Conservation (phyloP, 2,329 filamentous ascomycete species). For the Colletotrichum phormii region DNA sequence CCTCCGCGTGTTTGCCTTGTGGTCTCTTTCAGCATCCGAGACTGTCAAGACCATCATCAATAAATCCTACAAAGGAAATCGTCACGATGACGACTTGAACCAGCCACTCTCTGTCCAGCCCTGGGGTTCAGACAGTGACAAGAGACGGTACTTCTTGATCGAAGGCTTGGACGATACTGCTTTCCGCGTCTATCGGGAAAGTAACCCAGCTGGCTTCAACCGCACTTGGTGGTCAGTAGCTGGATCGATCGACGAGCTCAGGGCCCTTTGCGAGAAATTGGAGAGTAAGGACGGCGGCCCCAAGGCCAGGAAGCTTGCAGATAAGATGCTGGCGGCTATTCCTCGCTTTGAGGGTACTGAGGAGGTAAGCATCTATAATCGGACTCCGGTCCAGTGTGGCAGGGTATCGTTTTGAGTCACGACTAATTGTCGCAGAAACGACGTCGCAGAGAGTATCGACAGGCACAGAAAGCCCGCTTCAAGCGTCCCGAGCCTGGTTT, state of each 20-base stretch:
- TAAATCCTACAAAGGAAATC: constrained; percentile 87
- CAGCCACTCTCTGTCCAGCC: constrained; percentile 90
- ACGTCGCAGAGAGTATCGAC: constrained; percentile 90
- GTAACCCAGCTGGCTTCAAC: constrained; percentile 81
- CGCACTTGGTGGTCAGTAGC: constrained; percentile 94
- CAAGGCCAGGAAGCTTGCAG: constrained; percentile 81
- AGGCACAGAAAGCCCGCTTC: constrained; percentile 87
- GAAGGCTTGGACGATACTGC: constrained; percentile 94
- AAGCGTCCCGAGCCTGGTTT: constrained; percentile 88
- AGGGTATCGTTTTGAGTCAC: background rate
- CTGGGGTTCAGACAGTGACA: constrained; percentile 91
- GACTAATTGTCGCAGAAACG: constrained; percentile 74
- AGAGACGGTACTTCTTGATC: constrained; percentile 91
- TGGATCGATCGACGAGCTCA: constrained; percentile 88
- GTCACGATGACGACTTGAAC: constrained; percentile 83
- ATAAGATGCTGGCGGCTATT: constrained; percentile 82
- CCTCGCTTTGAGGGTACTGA: constrained; percentile 94
- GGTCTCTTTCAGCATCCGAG: constrained; percentile 91
- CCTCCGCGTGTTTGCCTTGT: constrained; percentile 84
- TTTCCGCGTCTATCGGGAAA: constrained; percentile 94
- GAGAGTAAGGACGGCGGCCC: constrained; percentile 81
- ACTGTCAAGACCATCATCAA: constrained; percentile 84
- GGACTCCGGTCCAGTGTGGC: constrained; percentile 9
- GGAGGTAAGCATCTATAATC: constrained; percentile 66
- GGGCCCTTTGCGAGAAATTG: constrained; percentile 79